Conservation (phyloP, 129 eudicot genomes). For the Artemisia annua region DNA sequence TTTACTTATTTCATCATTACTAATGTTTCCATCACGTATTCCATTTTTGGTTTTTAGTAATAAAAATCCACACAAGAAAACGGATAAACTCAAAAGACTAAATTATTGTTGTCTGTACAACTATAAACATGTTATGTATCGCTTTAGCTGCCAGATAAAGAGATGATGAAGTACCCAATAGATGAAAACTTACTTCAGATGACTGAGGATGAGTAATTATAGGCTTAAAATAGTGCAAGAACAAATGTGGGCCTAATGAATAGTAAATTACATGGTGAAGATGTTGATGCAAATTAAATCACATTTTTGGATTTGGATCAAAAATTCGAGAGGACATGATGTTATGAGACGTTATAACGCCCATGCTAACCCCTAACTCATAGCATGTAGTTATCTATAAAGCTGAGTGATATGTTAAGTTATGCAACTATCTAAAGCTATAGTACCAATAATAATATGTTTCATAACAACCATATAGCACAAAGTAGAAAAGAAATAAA, state of each 20-base stretch:
- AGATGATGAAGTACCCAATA: no score
- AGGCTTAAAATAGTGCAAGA: not conserved
- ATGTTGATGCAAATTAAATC: not conserved
- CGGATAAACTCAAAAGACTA: not conserved
- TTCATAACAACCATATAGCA: constrained; percentile 9
- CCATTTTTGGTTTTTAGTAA: not conserved
- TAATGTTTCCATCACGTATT: not conserved
- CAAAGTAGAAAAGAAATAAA: not conserved
- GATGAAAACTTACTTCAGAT: not conserved
- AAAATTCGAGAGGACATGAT: not conserved
- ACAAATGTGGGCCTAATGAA: not conserved
- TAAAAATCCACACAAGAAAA: not conserved
- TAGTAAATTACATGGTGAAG: not conserved
- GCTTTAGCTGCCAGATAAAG: no score
- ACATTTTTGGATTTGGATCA: not conserved
- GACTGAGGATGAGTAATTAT: not conserved
- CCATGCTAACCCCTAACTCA: not conserved
- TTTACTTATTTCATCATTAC: not conserved
- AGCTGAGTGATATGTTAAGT: not conserved
- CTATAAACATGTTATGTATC: no score
- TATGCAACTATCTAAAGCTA: not conserved
- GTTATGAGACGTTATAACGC: not conserved
- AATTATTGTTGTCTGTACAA: no score
- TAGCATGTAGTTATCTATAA: no score
- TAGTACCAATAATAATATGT: not conserved